Evolutionary conservation across 129 eudicot species (phyloP).

Genomic region (Ambrosia artemisiifolia): DNA sequence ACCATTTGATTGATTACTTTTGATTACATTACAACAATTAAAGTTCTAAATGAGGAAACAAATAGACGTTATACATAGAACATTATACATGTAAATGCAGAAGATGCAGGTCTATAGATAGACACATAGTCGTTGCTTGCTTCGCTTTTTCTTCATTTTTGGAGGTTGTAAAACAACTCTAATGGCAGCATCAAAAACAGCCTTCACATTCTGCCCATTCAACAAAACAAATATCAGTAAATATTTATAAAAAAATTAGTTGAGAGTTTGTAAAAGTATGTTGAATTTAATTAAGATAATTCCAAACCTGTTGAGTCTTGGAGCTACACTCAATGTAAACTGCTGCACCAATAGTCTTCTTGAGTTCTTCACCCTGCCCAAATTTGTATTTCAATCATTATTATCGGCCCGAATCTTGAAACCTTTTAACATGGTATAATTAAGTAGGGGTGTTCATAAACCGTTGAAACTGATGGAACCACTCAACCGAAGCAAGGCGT

Average conservation of each 20-base stretch:
- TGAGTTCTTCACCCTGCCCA: slow-evolving; percentile 68
- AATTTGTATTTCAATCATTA: background rate
- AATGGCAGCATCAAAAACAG: slow-evolving; percentile 78
- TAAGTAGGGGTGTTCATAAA: too few relatives aligned
- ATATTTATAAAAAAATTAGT: too few relatives aligned
- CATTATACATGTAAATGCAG: slow-evolving; percentile 24
- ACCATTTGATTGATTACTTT: slow-evolving; percentile 3
- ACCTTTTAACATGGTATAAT: background rate
- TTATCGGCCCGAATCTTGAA: background rate
- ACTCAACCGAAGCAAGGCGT: too few relatives aligned
- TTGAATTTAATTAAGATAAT: background rate
- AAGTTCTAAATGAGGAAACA: slow-evolving; percentile 16
- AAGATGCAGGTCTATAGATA: slow-evolving; percentile 18
- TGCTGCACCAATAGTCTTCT: slow-evolving; percentile 68
- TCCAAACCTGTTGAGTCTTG: slow-evolving; percentile 71
- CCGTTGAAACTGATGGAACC: too few relatives aligned
- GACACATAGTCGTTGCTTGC: slow-evolving; percentile 40
- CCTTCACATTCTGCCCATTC: slow-evolving; percentile 54
- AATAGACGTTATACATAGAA: slow-evolving; percentile 9
- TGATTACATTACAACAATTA: slow-evolving; percentile 1
- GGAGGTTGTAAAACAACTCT: slow-evolving; percentile 71
- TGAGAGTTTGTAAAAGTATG: background rate
- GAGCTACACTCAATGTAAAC: slow-evolving; percentile 74
- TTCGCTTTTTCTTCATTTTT: slow-evolving; percentile 50
- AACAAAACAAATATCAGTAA: background rate